phyloP scores from a whole-genome alignment of 2,329 filamentous ascomycete species.

The Ceratocystis papillata region DNA sequence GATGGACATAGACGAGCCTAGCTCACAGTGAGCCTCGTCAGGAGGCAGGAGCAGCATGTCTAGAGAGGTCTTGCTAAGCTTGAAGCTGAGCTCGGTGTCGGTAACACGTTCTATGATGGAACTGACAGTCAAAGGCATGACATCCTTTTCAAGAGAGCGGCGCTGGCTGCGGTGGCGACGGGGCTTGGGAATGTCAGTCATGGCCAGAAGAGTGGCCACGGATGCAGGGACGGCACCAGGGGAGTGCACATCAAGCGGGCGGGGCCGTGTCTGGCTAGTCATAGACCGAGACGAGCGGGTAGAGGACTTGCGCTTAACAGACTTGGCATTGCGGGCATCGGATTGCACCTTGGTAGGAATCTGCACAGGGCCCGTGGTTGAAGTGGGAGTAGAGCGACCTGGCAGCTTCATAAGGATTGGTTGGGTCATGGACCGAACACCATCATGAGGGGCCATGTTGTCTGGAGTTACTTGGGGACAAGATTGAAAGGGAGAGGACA shows the following conservation, averaged over 20 bases:
- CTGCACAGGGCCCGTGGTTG: constrained; percentile 43
- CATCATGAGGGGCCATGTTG: constrained; percentile 14
- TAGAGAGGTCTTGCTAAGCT: constrained; percentile 44
- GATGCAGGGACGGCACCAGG: constrained; percentile 48
- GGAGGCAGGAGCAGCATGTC: constrained; percentile 51
- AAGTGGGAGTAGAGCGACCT: constrained; percentile 21
- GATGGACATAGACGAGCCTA: constrained; percentile 32
- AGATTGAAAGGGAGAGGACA: constrained; percentile 16
- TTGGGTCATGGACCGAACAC: constrained; percentile 13
- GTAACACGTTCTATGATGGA: constrained; percentile 21
- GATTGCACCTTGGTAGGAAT: constrained; percentile 37
- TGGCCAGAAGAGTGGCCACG: constrained; percentile 49
- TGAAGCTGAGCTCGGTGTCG: constrained; percentile 40
- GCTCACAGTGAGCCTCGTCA: constrained; percentile 45
- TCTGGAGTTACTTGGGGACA: constrained; percentile 7
- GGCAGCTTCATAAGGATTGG: constrained; percentile 19
- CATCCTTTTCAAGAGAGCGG: constrained; percentile 43
- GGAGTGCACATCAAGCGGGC: constrained; percentile 38
- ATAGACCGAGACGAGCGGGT: constrained; percentile 33
- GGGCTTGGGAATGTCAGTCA: constrained; percentile 49
- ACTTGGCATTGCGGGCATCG: constrained; percentile 3
- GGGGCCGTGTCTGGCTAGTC: constrained; percentile 31
- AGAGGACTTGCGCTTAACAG: constrained; percentile 25
- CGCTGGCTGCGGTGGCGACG: constrained; percentile 30
- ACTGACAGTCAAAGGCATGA: constrained; percentile 19